A percentile compares a stretch with the other conserved stretches of the same genome.
phyloP scores from a whole-genome alignment of 805 yeast genomes.

The Zygoascus tannicola region DNA sequence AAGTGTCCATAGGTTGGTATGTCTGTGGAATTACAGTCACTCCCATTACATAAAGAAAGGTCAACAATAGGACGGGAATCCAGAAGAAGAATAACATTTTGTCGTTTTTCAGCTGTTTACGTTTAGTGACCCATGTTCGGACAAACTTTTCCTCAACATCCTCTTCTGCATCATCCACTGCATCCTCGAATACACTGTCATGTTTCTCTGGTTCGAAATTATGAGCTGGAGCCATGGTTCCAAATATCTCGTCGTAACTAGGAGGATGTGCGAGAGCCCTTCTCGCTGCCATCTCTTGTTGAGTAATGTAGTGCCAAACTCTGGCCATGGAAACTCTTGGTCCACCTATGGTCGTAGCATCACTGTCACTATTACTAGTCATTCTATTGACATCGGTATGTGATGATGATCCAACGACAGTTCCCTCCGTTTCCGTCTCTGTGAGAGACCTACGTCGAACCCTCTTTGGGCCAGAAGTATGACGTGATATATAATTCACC shows the following conservation, averaged over 20 bases:
- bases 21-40: not conserved
- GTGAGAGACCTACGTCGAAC: no score
- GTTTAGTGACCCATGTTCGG: slow-evolving; percentile 30
- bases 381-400: not conserved
- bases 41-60: slow-evolving; percentile 7
- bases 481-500: slow-evolving; percentile 11
- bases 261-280: slow-evolving; percentile 15
- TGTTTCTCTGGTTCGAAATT: not conserved
- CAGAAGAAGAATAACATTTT: slow-evolving; percentile 83
- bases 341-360: slow-evolving; percentile 10
- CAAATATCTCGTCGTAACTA: slow-evolving; percentile 20
- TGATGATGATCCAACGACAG: not conserved
- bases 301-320: slow-evolving; percentile 15
- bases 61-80: slow-evolving; percentile 60
- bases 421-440: slow-evolving; percentile 1
- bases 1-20: not conserved
- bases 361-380: slow-evolving; percentile 14
- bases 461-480: not conserved
- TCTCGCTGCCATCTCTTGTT: not conserved
- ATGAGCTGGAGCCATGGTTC: not conserved
- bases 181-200: not conserved
- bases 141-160: slow-evolving; percentile 19
- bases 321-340: slow-evolving; percentile 9
- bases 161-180: slow-evolving; percentile 2
- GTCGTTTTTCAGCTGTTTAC: slow-evolving; percentile 53